Base-by-base conservation (phyloP, 129 eudicot genomes). In the Helichrysum umbraculigerum region DNA sequence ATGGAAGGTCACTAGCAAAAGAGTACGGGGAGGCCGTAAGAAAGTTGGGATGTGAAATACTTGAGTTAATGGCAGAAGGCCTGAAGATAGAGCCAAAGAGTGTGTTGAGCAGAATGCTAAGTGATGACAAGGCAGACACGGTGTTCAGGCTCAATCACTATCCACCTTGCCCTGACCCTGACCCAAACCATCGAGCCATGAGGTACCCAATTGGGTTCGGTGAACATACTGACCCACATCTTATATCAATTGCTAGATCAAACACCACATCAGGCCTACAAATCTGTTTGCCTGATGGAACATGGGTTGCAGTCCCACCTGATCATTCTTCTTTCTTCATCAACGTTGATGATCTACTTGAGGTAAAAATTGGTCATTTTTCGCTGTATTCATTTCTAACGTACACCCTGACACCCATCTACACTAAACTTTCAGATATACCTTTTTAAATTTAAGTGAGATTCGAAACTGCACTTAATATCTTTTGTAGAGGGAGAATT, bases 171-270 rank as follows among this genome's bases (percentile, higher is more conserved):
- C 67, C 83, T 6, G 66, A 80, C n/a, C 47, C 39, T 4, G 29
- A 76, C 32, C 35, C 51, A 0, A 57, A 7, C 65, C 50, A 51
- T 33, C 7, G 28, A 39, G 19, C 28, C 63, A 74, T 12, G 34
- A 67, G 60, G 19, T 82, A 75, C 76, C 41, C 78, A 51, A 82
- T 89, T 29, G 91, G 95, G 7, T 86, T 89, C 8, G 95, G 95
- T 25, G 95, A 89, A 21, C 95, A 89, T 66, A 89, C 95, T 4
- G 91, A 89, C 87, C 95, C 95, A 41, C 95, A 89, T 15, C 78
- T 89, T 17, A 89, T 89, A 21, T 86, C 95, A 6, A 79, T 86
- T 61, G 69, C 77, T n/a, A 82, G 95, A 42, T 89, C 91, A 6
- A 89, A 89, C 77, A 79, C 78, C 85, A 75, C 86, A 5, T 37